A percentile compares a stretch with the other conserved stretches of the same genome.
Conservation (phyloP, 2,329 filamentous ascomycete genomes). For the Simplicillium aogashimaense region DNA sequence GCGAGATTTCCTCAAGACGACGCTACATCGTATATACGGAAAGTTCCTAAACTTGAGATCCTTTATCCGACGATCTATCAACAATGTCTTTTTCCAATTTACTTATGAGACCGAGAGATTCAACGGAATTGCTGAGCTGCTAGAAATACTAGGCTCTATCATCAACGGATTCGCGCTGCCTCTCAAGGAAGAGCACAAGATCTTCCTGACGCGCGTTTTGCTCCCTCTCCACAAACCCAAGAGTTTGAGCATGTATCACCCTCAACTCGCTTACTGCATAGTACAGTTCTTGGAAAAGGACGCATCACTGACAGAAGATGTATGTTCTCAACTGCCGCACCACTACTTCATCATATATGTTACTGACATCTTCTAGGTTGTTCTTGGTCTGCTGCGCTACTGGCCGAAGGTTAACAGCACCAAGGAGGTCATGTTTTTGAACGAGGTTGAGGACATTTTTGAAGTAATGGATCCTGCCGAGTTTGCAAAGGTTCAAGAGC, state of each 20-base stretch:
- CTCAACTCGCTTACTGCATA: constrained; percentile 95
- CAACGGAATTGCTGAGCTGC: constrained; percentile 92
- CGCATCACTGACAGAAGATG: constrained; percentile 91
- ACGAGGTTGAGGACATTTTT: constrained; percentile 98
- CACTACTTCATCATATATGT: neutral
- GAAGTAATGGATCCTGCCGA: constrained; percentile 99
- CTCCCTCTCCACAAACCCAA: constrained; percentile 96
- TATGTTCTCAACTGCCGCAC: constrained; percentile 28
- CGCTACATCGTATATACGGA: constrained; percentile 93
- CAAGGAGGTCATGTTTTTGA: constrained; percentile 99
- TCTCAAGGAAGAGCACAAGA: constrained; percentile 96
- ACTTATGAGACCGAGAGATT: constrained; percentile 98
- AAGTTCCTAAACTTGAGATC: constrained; percentile 97
- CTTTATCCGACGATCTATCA: constrained; percentile 96
- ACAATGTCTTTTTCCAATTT: constrained; percentile 99
- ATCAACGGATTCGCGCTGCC: constrained; percentile 98
- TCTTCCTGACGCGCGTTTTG: constrained; percentile 88
- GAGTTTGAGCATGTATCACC: constrained; percentile 99
- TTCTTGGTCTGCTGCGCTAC: constrained; percentile 86
- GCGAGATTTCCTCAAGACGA: constrained; percentile 96
- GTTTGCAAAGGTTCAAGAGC: constrained; percentile 97
- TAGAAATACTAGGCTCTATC: constrained; percentile 95
- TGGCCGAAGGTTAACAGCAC: constrained; percentile 99
- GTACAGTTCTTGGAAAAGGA: constrained; percentile 99
- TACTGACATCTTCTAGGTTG: constrained; percentile 49